Evolutionary conservation across 352 stramenopile species (phyloP).

Genomic region (Aphanomyces stellatus): DNA sequence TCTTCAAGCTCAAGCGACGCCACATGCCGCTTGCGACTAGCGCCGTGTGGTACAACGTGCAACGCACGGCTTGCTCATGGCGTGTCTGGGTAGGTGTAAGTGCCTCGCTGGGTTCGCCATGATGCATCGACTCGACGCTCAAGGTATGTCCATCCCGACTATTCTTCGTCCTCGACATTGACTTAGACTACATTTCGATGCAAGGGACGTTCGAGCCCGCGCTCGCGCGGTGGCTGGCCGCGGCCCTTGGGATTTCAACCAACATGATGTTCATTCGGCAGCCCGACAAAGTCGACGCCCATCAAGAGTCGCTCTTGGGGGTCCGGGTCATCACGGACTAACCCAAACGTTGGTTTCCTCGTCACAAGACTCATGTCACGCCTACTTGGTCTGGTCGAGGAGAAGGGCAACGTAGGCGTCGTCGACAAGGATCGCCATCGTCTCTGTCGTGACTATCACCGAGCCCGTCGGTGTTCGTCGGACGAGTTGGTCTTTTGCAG

Average conservation of each 20-base stretch:
- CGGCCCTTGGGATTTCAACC: slow-evolving; percentile 52
- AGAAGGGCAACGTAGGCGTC: too few relatives aligned
- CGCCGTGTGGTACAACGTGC: slow-evolving; percentile 70
- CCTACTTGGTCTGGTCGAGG: too few relatives aligned
- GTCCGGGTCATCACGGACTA: slow-evolving; percentile 72
- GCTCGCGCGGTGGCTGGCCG: slow-evolving; percentile 71
- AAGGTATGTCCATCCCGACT: slow-evolving; percentile 62
- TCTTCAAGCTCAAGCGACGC: slow-evolving; percentile 82
- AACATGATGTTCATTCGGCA: slow-evolving; percentile 90
- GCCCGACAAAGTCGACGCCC: slow-evolving; percentile 59
- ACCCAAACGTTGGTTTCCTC: too few relatives aligned
- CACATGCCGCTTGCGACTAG: slow-evolving; percentile 59
- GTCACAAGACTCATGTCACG: too few relatives aligned
- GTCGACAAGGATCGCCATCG: too few relatives aligned
- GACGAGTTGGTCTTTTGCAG: too few relatives aligned
- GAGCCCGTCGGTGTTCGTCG: too few relatives aligned
- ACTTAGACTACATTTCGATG: slow-evolving; percentile 82
- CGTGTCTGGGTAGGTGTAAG: too few relatives aligned
- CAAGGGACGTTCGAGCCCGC: slow-evolving; percentile 57
- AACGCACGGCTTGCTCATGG: too few relatives aligned
- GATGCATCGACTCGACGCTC: slow-evolving; percentile 87
- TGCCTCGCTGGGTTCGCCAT: slow-evolving; percentile 42
- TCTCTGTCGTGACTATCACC: too few relatives aligned
- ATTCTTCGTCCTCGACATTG: too few relatives aligned
- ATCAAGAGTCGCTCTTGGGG: slow-evolving; percentile 63